A percentile compares a stretch with the other conserved stretches of the same genome.
Conservation (phyloP, 305 asterid genomes). For the Vinca major region DNA sequence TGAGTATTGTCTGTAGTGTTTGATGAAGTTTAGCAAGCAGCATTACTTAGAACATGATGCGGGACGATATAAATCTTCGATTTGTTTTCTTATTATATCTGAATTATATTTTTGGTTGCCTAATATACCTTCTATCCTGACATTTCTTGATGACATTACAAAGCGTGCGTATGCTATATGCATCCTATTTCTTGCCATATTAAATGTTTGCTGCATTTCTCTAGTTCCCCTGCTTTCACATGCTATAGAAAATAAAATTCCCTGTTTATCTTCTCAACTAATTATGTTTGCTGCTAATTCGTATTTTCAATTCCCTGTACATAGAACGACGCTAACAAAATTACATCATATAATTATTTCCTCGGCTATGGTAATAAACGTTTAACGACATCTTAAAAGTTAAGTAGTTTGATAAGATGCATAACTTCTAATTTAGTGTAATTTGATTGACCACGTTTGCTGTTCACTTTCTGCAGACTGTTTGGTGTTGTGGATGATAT, state of each 20-base stretch:
- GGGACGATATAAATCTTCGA: not conserved
- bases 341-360: not conserved
- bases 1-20: not conserved
- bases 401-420: not conserved
- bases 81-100: not conserved
- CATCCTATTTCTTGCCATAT: not conserved
- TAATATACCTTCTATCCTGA: not conserved
- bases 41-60: not conserved
- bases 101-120: not conserved
- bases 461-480: slow-evolving; percentile 27
- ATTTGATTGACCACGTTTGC: not conserved
- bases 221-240: not conserved
- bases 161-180: not conserved
- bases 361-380: not conserved
- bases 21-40: not conserved
- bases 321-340: not conserved
- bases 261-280: not conserved
- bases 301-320: not conserved
- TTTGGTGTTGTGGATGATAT: slow-evolving; percentile 72
- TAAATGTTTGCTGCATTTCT: not conserved
- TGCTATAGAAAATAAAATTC: not conserved
- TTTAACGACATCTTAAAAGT: no score
- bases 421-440: not conserved
- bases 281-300: not conserved
- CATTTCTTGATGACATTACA: not conserved